phyloP scores from a whole-genome alignment of 306 rosid genomes.

The Medicago ruthenica region DNA sequence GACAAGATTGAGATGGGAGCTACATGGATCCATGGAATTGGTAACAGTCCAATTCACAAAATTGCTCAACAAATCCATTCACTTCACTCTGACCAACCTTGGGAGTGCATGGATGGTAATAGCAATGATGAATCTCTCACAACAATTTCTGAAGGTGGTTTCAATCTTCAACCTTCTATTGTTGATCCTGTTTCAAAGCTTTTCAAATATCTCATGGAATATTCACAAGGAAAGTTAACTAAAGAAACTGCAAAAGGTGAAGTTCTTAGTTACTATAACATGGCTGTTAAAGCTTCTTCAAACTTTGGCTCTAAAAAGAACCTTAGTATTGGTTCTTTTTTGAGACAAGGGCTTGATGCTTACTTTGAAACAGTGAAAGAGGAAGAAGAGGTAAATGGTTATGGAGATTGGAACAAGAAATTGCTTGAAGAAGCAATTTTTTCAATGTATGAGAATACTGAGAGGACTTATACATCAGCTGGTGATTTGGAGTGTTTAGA shows the following conservation, averaged over 20 bases:
- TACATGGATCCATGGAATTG: constrained; percentile 99
- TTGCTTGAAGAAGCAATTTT: constrained; percentile 74
- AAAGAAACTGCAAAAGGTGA: constrained; percentile 38
- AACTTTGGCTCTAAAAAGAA: constrained; percentile 39
- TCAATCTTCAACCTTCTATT: constrained; percentile 50
- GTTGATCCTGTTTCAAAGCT: constrained; percentile 71
- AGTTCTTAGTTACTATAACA: constrained; percentile 19
- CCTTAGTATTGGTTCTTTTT: constrained; percentile 75
- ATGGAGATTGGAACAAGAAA: constrained; percentile 67
- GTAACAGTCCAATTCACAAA: constrained; percentile 80
- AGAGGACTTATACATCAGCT: constrained; percentile 91
- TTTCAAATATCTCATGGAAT: constrained; percentile 77
- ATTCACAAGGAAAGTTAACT: constrained; percentile 61
- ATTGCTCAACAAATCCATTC: constrained; percentile 76
- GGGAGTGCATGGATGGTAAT: constrained; percentile 94
- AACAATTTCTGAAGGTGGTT: constrained; percentile 84
- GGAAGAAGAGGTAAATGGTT: constrained; percentile 52
- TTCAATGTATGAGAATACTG: constrained; percentile 75
- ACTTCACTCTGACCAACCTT: constrained; percentile 77
- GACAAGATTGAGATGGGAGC: constrained; percentile 97
- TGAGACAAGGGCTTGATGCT: constrained; percentile 65
- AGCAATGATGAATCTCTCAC: constrained; percentile 59
- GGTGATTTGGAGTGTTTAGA: constrained; percentile 73
- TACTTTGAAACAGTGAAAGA: constrained; percentile 58
- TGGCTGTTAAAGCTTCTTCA: constrained; percentile 50